Evolutionary conservation across 2,329 filamentous ascomycete genomes (phyloP).

Genomic region (Ustilaginoidea virens): DNA sequence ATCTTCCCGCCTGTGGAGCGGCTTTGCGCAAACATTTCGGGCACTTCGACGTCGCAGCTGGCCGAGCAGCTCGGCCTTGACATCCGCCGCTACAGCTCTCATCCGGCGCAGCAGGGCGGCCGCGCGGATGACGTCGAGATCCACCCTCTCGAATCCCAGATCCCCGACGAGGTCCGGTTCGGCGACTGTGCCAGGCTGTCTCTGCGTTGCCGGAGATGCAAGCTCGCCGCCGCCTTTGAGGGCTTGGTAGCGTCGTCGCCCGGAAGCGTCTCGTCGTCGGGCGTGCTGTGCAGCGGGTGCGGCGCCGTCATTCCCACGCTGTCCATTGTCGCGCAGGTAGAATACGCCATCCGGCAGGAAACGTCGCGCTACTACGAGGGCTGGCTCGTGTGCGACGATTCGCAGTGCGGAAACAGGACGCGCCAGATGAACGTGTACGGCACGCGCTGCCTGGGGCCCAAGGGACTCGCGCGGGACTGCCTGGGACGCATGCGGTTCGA

Average conservation of each 20-base stretch:
- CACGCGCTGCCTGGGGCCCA: conserved; percentile 73
- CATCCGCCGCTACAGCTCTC: conserved; percentile 60
- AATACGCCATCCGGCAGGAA: conserved; percentile 64
- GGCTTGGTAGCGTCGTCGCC: conserved; percentile 49
- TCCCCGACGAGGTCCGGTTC: conserved; percentile 83
- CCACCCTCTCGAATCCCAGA: conserved; percentile 83
- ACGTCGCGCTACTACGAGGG: conserved; percentile 82
- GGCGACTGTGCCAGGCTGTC: conserved; percentile 61
- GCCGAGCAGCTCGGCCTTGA: conserved; percentile 92
- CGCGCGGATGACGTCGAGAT: conserved; percentile 53
- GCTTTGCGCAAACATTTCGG: conserved; percentile 87
- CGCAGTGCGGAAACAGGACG: conserved; percentile 72
- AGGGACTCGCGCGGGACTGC: conserved; percentile 72
- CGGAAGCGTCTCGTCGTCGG: conserved; percentile 52
- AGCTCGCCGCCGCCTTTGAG: conserved; percentile 55
- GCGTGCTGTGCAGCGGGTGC: conserved; percentile 62
- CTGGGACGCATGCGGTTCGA: conserved; percentile 79
- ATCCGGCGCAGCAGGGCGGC: conserved; percentile 28
- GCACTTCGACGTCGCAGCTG: conserved; percentile 77
- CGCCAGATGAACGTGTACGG: conserved; percentile 90
- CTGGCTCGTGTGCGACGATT: conserved; percentile 82
- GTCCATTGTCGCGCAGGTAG: conserved; percentile 72
- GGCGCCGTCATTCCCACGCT: conserved; percentile 49
- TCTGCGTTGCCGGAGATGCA: conserved; percentile 72
- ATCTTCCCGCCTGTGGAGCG: conserved; percentile 96